Percentiles rank a stretch among this genome's conserved stretches.
phyloP scores from a whole-genome alignment of 805 yeast species.

The Hanseniaspora jakobsenii region DNA sequence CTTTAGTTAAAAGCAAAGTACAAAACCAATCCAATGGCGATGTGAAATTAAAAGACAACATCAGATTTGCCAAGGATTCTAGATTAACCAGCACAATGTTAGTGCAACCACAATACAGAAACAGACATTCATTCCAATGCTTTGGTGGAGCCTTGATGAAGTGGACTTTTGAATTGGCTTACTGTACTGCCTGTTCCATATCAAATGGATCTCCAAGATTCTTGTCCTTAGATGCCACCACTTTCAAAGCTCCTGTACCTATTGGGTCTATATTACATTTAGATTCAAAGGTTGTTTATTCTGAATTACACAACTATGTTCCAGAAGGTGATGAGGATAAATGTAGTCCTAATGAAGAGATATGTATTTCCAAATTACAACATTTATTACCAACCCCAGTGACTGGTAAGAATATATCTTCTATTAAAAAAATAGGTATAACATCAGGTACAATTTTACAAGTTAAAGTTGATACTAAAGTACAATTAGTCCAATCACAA shows the following conservation, averaged over 20 bases:
- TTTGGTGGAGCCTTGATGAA: slow-evolving; percentile 91
- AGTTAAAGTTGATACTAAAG: slow-evolving; percentile 75
- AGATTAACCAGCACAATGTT: slow-evolving; percentile 60
- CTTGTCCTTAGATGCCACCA: slow-evolving; percentile 78
- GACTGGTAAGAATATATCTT: slow-evolving; percentile 37
- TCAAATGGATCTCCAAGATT: slow-evolving; percentile 78
- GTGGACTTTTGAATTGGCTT: slow-evolving; percentile 87
- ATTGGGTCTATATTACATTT: slow-evolving; percentile 82
- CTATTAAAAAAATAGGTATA: slow-evolving; percentile 36
- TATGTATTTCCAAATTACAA: slow-evolving; percentile 23
- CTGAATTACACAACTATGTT: slow-evolving; percentile 47
- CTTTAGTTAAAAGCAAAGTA: slow-evolving; percentile 31
- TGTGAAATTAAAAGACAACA: slow-evolving; percentile 26
- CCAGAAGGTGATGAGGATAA: slow-evolving; percentile 21
- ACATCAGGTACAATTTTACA: slow-evolving; percentile 82
- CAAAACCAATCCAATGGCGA: slow-evolving; percentile 14
- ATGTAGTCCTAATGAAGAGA: slow-evolving; percentile 13
- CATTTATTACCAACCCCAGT: slow-evolving; percentile 40
- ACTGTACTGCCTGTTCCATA: slow-evolving; percentile 83
- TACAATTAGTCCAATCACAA: slow-evolving; percentile 53
- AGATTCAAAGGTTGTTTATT: slow-evolving; percentile 73
- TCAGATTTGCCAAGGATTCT: slow-evolving; percentile 62
- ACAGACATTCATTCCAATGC: slow-evolving; percentile 86
- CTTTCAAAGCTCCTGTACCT: slow-evolving; percentile 89
- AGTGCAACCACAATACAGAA: slow-evolving; percentile 95